These are phyloP conservation scores for Euphorbia peplus DNA, from an alignment of 345 rosid genomes.

Conservation along the genomic window DNA sequence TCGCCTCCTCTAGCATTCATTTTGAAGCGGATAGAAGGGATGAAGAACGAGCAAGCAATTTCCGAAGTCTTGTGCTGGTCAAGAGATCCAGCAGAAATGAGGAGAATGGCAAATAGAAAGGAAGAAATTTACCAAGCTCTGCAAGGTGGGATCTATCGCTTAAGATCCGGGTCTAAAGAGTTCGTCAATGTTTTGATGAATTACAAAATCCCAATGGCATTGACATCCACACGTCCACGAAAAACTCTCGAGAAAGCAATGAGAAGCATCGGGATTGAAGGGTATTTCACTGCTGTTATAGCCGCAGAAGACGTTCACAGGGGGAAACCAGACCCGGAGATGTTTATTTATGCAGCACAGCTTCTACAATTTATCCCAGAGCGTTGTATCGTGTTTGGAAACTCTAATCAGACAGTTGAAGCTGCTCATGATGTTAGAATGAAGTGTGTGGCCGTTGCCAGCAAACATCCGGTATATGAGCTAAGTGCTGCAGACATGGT, in stretches of 20 bases:
- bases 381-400: conserved; percentile 94
- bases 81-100: conserved; percentile 64
- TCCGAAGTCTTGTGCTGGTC: conserved; percentile 98
- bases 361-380: conserved; percentile 83
- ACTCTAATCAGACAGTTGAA: conserved; percentile 85
- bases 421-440: conserved; percentile 91
- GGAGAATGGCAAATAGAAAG: conserved; percentile 74
- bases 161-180: conserved; percentile 76
- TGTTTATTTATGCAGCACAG: conserved; percentile 83
- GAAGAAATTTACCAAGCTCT: conserved; percentile 77
- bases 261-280: conserved; percentile 56
- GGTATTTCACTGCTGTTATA: conserved; percentile 65
- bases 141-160: conserved; percentile 74
- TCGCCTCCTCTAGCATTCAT: conserved; percentile 73
- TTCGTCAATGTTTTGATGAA: conserved; percentile 78
- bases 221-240: conserved; percentile 82
- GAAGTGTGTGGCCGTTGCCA: conserved; percentile 97
- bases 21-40: conserved; percentile 77
- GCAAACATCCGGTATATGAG: conserved; percentile 87
- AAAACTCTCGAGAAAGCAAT: conserved; percentile 72
- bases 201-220: conserved; percentile 91
- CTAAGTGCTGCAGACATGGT: conserved; percentile 93
- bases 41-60: conserved; percentile 96
- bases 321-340: conserved; percentile 96
- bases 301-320: conserved; percentile 87